Evolutionary conservation across 345 rosid genomes (phyloP).

Genomic region (Cardamine resedifolia): DNA sequence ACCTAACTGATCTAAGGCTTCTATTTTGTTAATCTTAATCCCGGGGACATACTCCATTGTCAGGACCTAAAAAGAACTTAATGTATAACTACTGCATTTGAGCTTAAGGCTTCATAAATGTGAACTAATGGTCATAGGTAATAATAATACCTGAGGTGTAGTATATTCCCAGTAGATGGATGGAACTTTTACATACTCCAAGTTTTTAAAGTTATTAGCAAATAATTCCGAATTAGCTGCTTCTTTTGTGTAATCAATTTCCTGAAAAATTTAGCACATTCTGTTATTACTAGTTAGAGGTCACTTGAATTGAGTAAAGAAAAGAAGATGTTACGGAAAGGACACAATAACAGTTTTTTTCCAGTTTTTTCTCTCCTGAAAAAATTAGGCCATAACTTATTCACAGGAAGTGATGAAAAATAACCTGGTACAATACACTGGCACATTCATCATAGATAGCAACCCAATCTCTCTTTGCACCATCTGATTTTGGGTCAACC

Average conservation of each 20-base stretch:
- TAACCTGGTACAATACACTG: conserved; percentile 80
- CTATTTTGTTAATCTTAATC: conserved; percentile 88
- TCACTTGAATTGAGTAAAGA: neutral
- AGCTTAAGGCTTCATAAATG: conserved; percentile 7
- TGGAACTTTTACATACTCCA: conserved; percentile 93
- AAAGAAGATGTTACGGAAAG: neutral
- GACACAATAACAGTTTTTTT: too few relatives aligned
- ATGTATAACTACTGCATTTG: neutral
- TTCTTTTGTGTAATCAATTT: conserved; percentile 96
- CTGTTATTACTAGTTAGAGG: conserved; percentile 9
- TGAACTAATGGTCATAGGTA: conserved; percentile 8
- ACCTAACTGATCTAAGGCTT: conserved; percentile 88
- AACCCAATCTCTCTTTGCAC: conserved; percentile 99
- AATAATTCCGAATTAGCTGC: conserved; percentile 91
- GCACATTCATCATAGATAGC: conserved; percentile 99
- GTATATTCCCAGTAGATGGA: conserved; percentile 78
- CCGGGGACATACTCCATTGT: conserved; percentile 99
- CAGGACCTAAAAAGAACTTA: conserved; percentile 56
- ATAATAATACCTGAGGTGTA: conserved; percentile 73
- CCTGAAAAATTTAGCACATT: conserved; percentile 49
- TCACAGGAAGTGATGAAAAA: neutral
- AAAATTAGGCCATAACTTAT: neutral
- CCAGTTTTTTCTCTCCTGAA: too few relatives aligned
- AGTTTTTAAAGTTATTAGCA: conserved; percentile 79
- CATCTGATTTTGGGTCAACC: conserved; percentile 97